Evolutionary conservation across 768 basidiomycete species (phyloP).

Genomic region (Lentinus tigrinus): DNA sequence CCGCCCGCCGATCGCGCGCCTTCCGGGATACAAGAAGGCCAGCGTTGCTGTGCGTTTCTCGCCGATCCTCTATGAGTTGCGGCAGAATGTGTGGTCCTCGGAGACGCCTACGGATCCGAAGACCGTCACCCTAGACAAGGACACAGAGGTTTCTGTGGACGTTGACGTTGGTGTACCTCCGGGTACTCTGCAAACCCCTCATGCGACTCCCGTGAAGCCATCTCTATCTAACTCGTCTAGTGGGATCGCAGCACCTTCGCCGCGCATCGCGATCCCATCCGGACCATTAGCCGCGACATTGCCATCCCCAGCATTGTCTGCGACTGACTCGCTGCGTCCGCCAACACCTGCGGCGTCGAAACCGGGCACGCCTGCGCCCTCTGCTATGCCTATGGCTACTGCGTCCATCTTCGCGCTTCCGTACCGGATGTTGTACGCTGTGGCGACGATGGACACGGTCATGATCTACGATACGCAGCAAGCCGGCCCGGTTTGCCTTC

Average conservation of each 20-base stretch:
- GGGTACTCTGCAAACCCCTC: constrained; percentile 3
- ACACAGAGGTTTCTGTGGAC: constrained; percentile 57
- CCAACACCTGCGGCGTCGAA: constrained; percentile 64
- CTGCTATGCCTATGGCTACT: constrained; percentile 32
- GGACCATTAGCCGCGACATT: constrained; percentile 27
- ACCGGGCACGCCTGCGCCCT: constrained; percentile 47
- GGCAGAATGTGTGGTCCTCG: constrained; percentile 49
- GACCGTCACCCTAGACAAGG: constrained; percentile 66
- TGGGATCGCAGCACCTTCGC: constrained; percentile 47
- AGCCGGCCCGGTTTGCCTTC: constrained; percentile 83
- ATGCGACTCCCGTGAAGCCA: constrained; percentile 11
- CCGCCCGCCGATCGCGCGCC: constrained; percentile 86
- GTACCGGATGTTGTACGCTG: constrained; percentile 92
- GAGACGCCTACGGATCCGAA: constrained; percentile 42
- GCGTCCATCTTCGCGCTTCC: constrained; percentile 84
- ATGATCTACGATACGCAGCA: constrained; percentile 98
- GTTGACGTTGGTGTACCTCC: constrained; percentile 44
- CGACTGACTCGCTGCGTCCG: constrained; percentile 45
- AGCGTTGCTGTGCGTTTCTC: constrained; percentile 94
- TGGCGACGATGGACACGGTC: constrained; percentile 95
- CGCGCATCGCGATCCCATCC: constrained; percentile 35
- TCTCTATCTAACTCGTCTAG: background rate
- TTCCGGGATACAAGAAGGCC: constrained; percentile 95
- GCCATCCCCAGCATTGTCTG: constrained; percentile 57
- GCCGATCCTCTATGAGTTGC: constrained; percentile 89